These are phyloP conservation scores for Dictyostelium firmibasis DNA, from an alignment of 78 protist species.

Conservation along the genomic window DNA sequence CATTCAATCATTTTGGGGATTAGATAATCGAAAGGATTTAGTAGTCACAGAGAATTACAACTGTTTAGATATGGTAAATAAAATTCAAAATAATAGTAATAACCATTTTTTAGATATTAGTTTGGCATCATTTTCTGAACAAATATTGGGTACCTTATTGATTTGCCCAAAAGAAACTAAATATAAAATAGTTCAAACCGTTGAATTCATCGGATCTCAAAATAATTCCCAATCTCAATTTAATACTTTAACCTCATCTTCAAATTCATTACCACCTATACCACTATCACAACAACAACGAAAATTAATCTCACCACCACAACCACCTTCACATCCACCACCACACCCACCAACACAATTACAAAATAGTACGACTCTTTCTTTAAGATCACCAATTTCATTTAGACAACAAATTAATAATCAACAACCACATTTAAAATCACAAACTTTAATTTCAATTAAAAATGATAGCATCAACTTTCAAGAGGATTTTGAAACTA, in stretches of 20 bases:
- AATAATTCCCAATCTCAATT: background rate
- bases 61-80: background rate
- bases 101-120: background rate
- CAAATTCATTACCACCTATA: background rate
- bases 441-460: slow-evolving; percentile 12
- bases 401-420: background rate
- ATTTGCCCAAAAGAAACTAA: background rate
- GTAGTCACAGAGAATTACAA: background rate
- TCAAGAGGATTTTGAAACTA: slow-evolving; percentile 46
- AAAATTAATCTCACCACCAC: background rate
- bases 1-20: background rate
- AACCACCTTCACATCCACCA: background rate
- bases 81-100: background rate
- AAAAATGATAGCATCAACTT: background rate
- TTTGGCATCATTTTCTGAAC: background rate
- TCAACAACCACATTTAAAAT: background rate
- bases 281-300: background rate
- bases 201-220: background rate
- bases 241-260: background rate
- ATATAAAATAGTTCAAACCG: background rate
- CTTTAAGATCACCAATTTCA: background rate
- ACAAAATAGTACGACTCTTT: background rate
- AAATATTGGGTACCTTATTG: background rate
- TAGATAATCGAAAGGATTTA: background rate
- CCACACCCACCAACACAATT: background rate